These are phyloP conservation scores for Cladosporium oxysporum DNA, from an alignment of 2,329 filamentous ascomycete genomes.

Conservation along the genomic window DNA sequence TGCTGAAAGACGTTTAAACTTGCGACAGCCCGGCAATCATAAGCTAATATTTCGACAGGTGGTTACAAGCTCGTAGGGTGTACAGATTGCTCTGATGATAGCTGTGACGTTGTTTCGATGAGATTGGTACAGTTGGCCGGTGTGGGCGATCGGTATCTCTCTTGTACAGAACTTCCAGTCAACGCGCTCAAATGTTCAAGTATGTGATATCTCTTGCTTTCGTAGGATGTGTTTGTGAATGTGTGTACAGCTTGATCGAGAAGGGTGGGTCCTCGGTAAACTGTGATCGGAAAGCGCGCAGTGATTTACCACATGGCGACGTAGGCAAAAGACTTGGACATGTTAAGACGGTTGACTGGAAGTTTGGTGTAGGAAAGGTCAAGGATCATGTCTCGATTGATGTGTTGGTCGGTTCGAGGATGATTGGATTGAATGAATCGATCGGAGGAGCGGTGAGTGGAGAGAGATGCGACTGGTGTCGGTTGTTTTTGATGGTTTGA, in stretches of 20 bases:
- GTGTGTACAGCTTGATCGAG: constrained; percentile 17
- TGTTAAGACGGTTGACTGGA: constrained; percentile 17
- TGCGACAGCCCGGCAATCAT: constrained; percentile 20
- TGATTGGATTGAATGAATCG: neutral
- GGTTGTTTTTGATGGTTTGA: neutral
- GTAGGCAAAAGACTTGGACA: constrained; percentile 17
- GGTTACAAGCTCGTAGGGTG: constrained; percentile 12
- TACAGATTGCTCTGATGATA: constrained; percentile 12
- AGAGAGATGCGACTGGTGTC: neutral
- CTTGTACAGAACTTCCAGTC: constrained; percentile 7
- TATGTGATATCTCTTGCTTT: constrained; percentile 20
- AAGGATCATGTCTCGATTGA: constrained; percentile 18
- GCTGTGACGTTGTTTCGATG: constrained; percentile 8
- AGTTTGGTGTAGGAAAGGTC: constrained; percentile 11
- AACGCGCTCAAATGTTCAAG: constrained; percentile 19
- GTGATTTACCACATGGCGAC: constrained; percentile 13
- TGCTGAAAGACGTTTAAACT: constrained; percentile 32
- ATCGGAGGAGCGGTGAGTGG: constrained; percentile 1
- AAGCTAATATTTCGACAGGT: constrained; percentile 22
- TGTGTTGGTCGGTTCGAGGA: neutral
- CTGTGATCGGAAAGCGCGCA: constrained; percentile 17
- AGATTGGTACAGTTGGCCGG: neutral
- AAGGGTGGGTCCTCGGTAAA: constrained; percentile 7
- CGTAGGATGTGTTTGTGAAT: constrained; percentile 9
- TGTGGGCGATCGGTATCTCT: neutral